A percentile compares a stretch with the other conserved stretches of the same genome.
Conservation (phyloP, 2,329 filamentous ascomycete species). For the Periconia sp. region DNA sequence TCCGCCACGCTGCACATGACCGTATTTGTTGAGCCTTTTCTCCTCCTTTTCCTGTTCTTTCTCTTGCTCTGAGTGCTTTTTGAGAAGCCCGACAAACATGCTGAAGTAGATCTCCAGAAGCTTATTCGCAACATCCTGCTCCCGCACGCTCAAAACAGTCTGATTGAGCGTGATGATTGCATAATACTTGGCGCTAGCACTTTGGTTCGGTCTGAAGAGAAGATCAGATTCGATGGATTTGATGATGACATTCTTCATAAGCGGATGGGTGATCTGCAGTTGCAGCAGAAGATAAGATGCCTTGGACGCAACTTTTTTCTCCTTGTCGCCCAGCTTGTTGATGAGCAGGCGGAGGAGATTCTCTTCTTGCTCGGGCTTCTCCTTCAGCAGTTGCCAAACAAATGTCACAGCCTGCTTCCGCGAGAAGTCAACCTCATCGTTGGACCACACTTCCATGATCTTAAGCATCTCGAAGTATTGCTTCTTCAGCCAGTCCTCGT, state of each 20-base stretch:
- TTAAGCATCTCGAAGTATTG: constrained; percentile 94
- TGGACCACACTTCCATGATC: constrained; percentile 89
- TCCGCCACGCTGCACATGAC: constrained; percentile 61
- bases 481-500: constrained; percentile 93
- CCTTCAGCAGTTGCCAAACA: constrained; percentile 87
- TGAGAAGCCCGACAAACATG: constrained; percentile 82
- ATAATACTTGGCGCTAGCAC: constrained; percentile 89
- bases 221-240: constrained; percentile 85
- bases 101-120: constrained; percentile 92
- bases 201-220: constrained; percentile 85
- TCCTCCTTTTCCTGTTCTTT: constrained; percentile 43
- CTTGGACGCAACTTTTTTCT: constrained; percentile 93
- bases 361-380: constrained; percentile 96
- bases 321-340: constrained; percentile 94
- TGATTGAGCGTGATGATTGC: constrained; percentile 97
- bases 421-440: constrained; percentile 94
- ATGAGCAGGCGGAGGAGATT: constrained; percentile 90
- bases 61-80: constrained; percentile 58
- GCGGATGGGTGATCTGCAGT: constrained; percentile 83
- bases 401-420: constrained; percentile 87
- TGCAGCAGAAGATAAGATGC: constrained; percentile 94
- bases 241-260: constrained; percentile 92
- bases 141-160: constrained; percentile 85
- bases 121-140: constrained; percentile 79
- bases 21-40: constrained; percentile 56